Evolutionary conservation across 2,329 filamentous ascomycete species (phyloP), one percentile per base, ranked within the genome.

Genomic region (Fusarium sp.): DNA sequence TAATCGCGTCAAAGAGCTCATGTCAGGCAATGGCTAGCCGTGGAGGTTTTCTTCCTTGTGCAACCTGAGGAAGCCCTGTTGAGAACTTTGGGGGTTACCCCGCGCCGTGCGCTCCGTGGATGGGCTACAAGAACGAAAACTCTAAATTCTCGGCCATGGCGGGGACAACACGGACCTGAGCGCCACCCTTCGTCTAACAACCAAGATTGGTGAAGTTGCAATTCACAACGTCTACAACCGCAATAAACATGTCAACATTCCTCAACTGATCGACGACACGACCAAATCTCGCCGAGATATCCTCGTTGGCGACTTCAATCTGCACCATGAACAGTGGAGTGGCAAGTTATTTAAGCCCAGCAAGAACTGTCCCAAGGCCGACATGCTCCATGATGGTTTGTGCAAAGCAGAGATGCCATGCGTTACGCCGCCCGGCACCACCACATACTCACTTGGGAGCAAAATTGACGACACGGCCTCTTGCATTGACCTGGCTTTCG

Each of bases 141-240:
- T n/a, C n/a, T n/a, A n/a, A n/a, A n/a, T n/a, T n/a, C n/a, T n/a
- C n/a, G n/a, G n/a, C 30, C 46, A 34, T 16, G 46, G 18, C 8
- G 16, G 31, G 6, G 28, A 34, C 46, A 48, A 48, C 46, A 16
- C 28, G 13, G 28, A 16, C 4, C 27, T 47, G 15, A 15, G 15
- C 23, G 46, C 46, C 28, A 48, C 46, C 4, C 30, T 48, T 7
- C 28, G 31, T n/a, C 46, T 48, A 13, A 16, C 46, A 11, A 34
- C 28, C 6, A 2, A 4, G 4, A 28, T 6, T 9, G 28, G 28
- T 4, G 18, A 31, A 28, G 10, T 48, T 15, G 27, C 46, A 15
- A 30, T 48, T 31, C 46, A 48, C n/a, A 48, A 48, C 28, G 15
- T 48, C 28, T 34, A 48, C 28, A 48, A 48, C n/a, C 46, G 11